A percentile compares a stretch with the other conserved stretches of the same genome.
phyloP scores from a whole-genome alignment of 192 early-diverging fungal species.

The Dissophora globulifera region DNA sequence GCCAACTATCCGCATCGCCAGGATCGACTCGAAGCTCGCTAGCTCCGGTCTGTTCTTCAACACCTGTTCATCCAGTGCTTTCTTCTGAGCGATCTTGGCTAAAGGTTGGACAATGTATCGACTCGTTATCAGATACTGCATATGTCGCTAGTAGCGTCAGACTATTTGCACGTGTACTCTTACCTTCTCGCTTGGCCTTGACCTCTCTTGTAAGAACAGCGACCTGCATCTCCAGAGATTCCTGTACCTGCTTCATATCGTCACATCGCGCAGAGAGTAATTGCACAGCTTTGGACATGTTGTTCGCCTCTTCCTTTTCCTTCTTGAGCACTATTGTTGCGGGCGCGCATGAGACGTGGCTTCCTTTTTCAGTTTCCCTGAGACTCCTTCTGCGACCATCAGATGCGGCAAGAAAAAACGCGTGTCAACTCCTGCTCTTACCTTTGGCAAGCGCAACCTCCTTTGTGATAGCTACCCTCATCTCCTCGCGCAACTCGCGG shows the following conservation, averaged over 20 bases:
- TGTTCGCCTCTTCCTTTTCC: constrained; percentile 59
- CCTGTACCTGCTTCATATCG: constrained; percentile 44
- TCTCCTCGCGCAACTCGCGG: constrained; percentile 20
- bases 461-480: constrained; percentile 19
- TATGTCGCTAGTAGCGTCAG: too few relatives aligned
- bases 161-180: background rate
- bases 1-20: constrained; percentile 59
- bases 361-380: too few relatives aligned
- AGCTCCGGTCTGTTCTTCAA: constrained; percentile 67
- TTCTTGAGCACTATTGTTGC: constrained; percentile 55
- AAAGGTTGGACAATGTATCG: background rate
- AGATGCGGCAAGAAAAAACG: too few relatives aligned
- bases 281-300: constrained; percentile 54
- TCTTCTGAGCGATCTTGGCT: constrained; percentile 58
- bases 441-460: constrained; percentile 21
- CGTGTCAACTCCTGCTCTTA: too few relatives aligned
- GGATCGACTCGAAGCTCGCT: constrained; percentile 63
- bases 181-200: constrained; percentile 58
- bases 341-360: too few relatives aligned
- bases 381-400: background rate
- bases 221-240: constrained; percentile 52
- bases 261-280: constrained; percentile 55
- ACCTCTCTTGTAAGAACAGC: constrained; percentile 58
- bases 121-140: background rate
- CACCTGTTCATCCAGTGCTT: constrained; percentile 58